A percentile compares a stretch with the other conserved stretches of the same genome.
Conservation (phyloP, 257 asterid species). For the Echites panduratus region DNA sequence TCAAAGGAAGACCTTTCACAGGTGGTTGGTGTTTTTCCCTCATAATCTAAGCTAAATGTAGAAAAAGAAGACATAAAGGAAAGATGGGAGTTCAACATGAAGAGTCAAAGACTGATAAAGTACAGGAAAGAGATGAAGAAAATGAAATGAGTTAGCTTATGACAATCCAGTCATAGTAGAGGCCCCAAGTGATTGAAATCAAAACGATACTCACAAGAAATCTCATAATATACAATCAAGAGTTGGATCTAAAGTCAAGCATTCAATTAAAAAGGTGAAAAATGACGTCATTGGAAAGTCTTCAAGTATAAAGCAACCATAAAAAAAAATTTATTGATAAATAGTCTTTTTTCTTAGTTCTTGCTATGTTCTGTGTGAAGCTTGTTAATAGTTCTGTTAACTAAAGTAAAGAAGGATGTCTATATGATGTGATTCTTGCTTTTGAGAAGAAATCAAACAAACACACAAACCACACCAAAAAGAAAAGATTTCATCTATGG, state of each 20-base stretch:
- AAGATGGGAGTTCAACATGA: slow-evolving; percentile 22
- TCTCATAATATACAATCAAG: slow-evolving; percentile 73
- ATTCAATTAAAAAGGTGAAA: slow-evolving; percentile 84
- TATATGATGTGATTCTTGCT: no score
- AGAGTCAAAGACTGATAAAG: slow-evolving; percentile 32
- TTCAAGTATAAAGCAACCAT: slow-evolving; percentile 48
- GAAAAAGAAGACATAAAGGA: no score
- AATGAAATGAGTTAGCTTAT: slow-evolving; percentile 26
- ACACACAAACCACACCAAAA: no score
- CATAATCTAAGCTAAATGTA: slow-evolving; percentile 26
- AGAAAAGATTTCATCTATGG: no score
- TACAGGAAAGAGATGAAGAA: slow-evolving; percentile 36
- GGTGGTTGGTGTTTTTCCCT: slow-evolving; percentile 7
- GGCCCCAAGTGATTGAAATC: slow-evolving; percentile 37
- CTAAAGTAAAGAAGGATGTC: neutral
- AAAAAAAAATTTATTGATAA: slow-evolving; percentile 22
- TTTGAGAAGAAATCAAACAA: no score
- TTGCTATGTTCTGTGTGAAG: neutral
- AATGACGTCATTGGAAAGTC: slow-evolving; percentile 76
- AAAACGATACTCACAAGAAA: slow-evolving; percentile 61
- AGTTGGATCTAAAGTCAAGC: slow-evolving; percentile 89
- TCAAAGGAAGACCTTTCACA: slow-evolving; percentile 18
- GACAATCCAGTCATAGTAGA: slow-evolving; percentile 60
- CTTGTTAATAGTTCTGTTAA: neutral
- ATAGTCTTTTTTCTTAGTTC: neutral